Evolutionary conservation across 768 basidiomycete species (phyloP).

Genomic region (Asterophora parasitica): DNA sequence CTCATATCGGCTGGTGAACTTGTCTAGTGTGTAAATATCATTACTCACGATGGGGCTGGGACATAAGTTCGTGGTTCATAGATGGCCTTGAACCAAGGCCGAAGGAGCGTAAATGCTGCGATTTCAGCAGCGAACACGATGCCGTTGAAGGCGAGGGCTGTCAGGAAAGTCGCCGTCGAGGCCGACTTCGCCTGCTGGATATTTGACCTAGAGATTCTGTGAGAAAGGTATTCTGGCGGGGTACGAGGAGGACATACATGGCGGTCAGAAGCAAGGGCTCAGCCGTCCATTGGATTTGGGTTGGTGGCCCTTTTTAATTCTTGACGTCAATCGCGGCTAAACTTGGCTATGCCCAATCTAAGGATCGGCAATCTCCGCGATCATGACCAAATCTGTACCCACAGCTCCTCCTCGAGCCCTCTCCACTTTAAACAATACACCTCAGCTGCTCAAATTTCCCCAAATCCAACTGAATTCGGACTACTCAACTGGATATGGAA

Average conservation of each 20-base stretch:
- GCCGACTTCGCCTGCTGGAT: constrained; percentile 44
- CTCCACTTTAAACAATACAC: too few relatives aligned
- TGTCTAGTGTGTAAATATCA: background rate
- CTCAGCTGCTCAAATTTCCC: too few relatives aligned
- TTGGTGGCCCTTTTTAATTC: constrained; percentile 8
- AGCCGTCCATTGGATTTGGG: background rate
- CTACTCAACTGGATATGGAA: too few relatives aligned
- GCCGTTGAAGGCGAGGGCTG: constrained; percentile 81
- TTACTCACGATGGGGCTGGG: constrained; percentile 36
- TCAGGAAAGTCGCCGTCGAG: constrained; percentile 74
- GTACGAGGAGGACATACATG: constrained; percentile 17
- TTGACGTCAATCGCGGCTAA: constrained; percentile 17
- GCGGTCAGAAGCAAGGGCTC: constrained; percentile 11
- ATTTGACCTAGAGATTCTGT: constrained; percentile 29
- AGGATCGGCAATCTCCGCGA: background rate
- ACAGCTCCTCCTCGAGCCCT: too few relatives aligned
- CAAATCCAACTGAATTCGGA: too few relatives aligned
- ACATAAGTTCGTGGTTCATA: constrained; percentile 85
- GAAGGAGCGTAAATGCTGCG: constrained; percentile 71
- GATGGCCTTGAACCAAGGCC: constrained; percentile 81
- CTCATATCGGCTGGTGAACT: too few relatives aligned
- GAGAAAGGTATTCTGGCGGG: background rate
- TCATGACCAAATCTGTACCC: too few relatives aligned
- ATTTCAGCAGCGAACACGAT: constrained; percentile 70
- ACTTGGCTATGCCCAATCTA: background rate